Conservation (phyloP, 2,329 filamentous ascomycete genomes). For the Fusarium udum region DNA sequence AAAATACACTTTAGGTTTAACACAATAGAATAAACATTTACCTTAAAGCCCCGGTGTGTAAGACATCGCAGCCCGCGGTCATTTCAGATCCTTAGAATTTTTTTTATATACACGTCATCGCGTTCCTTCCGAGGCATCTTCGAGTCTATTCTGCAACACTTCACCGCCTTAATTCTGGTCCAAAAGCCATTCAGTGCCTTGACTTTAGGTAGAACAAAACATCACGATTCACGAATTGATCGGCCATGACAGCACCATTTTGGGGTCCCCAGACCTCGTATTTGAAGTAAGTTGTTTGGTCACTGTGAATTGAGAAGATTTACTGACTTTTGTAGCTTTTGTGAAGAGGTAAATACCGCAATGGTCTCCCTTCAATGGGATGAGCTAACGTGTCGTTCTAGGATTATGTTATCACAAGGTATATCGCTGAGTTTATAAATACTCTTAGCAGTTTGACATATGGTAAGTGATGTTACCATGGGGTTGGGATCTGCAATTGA, state of each 20-base stretch:
- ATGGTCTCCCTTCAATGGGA: background rate
- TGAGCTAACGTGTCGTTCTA: conserved; percentile 20
- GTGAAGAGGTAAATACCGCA: conserved; percentile 42
- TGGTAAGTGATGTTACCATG: conserved; percentile 24
- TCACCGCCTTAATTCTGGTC: conserved; percentile 11
- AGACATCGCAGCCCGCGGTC: background rate
- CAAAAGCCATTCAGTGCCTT: background rate
- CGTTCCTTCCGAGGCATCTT: conserved; percentile 7
- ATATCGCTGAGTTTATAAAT: conserved; percentile 57
- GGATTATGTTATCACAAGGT: conserved; percentile 54
- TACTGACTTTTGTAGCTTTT: conserved; percentile 35
- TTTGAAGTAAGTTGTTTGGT: conserved; percentile 38
- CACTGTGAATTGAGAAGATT: fast-evolving
- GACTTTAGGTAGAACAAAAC: background rate
- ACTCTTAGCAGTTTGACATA: conserved; percentile 54
- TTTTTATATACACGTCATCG: conserved; percentile 1
- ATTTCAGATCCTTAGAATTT: background rate
- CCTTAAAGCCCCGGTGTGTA: too few relatives aligned
- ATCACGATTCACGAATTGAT: background rate
- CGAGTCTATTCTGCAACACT: conserved; percentile 12
- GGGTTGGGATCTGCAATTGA: background rate
- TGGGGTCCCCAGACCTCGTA: conserved; percentile 48
- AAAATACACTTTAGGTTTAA: too few relatives aligned
- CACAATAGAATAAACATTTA: too few relatives aligned
- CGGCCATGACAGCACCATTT: conserved; percentile 35